Evolutionary conservation across 495 filamentous ascomycete genomes (phyloP), one percentile per base, ranked within the genome.

Genomic region (Penicillium subrubescens): DNA sequence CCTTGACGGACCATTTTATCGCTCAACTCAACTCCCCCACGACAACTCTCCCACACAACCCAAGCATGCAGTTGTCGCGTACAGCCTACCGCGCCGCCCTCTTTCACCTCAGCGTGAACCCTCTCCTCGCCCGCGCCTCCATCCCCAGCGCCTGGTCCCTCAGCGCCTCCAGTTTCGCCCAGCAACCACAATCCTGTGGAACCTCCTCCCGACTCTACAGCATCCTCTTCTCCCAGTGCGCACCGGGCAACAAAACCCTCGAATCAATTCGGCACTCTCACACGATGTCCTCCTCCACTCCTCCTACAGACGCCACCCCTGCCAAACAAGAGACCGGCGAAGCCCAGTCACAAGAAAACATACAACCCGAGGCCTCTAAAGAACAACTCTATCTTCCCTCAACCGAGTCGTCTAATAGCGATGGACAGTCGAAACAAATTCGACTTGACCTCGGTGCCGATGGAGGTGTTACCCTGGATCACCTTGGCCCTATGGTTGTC

Each of bases 401-500:
- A 17, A 70, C 70, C 19, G 71, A 72, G 29, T 33, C 67, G 27
- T 61, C 64, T 43, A n/a, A n/a, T n/a, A 59, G 46, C 55, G 62
- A 57, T 8, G 48, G 58, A 10, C 31, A 72, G 31, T 17, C 52
- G 55, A 71, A 69, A 1, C 62, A 62, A 19, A 12, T 51, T 8
- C 57, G 57, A 12, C 77, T 87, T 6, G 81, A 84, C n/a, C 71
- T 89, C 2, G 79, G 81, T 51, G 79, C 79, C 6, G 66, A 71
- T 37, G 77, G 73, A 51, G 74, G 75, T 21, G 77, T 87, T 3
- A 80, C 77, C 17, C 74, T 89, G 0, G 86, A 89, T 69, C 79
- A 84, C 59, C 72, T 91, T 0, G 89, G 89, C 0, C 89, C 89
- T 3, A 82, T 90, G 73, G 86, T 91, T 1, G 86, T 91, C n/a